Conservation (phyloP, 208 protist species). For the Tetramitus jugosus region DNA sequence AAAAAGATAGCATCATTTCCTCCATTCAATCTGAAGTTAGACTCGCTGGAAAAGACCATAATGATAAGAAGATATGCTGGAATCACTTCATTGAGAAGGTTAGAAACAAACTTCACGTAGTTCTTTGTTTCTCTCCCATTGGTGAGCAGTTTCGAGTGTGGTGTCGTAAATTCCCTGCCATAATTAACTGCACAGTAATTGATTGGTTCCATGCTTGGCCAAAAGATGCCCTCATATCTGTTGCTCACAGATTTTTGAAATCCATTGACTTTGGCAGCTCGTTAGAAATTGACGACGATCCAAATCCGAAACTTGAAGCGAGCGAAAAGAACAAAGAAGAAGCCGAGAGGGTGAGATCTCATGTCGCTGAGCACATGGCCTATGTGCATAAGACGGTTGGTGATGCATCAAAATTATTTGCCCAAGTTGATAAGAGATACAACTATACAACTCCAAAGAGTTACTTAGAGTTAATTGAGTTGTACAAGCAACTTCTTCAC, state of each 20-base stretch:
- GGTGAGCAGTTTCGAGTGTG: slow-evolving; percentile 91
- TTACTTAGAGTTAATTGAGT: slow-evolving; percentile 95
- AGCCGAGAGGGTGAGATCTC: slow-evolving; percentile 62
- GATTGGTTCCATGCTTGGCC: slow-evolving; percentile 98
- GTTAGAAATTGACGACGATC: no score
- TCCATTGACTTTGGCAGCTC: slow-evolving; percentile 43
- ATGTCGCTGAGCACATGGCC: slow-evolving; percentile 89
- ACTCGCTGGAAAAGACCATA: slow-evolving; percentile 72
- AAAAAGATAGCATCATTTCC: slow-evolving; percentile 71
- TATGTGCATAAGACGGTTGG: slow-evolving; percentile 85
- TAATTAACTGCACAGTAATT: slow-evolving; percentile 93
- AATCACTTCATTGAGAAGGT: slow-evolving; percentile 93
- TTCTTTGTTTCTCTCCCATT: no score
- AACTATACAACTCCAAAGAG: slow-evolving; percentile 98
- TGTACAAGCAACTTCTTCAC: slow-evolving; percentile 88
- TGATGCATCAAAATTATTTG: slow-evolving; percentile 80
- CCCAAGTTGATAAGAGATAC: slow-evolving; percentile 81
- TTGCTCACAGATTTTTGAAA: slow-evolving; percentile 82
- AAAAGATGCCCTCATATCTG: slow-evolving; percentile 89
- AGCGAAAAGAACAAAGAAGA: no score
- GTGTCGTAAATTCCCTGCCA: slow-evolving; percentile 94
- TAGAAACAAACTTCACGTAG: slow-evolving; percentile 85
- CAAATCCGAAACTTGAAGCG: no score
- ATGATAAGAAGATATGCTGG: slow-evolving; percentile 80
- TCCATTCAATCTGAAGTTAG: slow-evolving; percentile 82